Evolutionary conservation across 208 protist species (phyloP).

Genomic region (Entamoeba moshkovskii): DNA sequence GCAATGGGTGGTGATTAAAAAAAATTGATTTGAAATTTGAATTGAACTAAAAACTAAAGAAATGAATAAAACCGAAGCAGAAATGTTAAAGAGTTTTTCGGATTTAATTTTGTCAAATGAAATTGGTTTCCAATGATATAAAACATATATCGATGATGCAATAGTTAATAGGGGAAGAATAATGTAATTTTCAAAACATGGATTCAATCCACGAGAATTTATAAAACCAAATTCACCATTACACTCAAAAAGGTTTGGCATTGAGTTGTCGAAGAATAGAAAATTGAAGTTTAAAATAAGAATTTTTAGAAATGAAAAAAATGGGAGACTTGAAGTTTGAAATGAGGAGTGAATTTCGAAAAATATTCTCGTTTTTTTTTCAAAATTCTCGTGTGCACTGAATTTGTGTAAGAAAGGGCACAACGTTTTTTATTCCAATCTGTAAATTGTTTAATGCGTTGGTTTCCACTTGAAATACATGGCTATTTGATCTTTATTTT

Average conservation of each 20-base stretch:
- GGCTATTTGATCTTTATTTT: too few relatives aligned
- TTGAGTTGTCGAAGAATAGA: too few relatives aligned
- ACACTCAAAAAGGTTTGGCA: not conserved
- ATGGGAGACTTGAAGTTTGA: too few relatives aligned
- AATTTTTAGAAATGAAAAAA: too few relatives aligned
- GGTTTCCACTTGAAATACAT: too few relatives aligned
- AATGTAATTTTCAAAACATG: slow-evolving; percentile 2
- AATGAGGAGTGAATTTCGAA: too few relatives aligned
- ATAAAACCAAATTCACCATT: not conserved
- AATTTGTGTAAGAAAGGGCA: too few relatives aligned
- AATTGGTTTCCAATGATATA: not conserved
- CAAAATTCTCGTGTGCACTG: too few relatives aligned
- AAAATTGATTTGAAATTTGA: not conserved
- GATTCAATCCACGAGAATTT: not conserved
- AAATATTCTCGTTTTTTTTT: too few relatives aligned
- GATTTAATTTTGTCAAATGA: not conserved
- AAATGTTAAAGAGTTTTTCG: not conserved
- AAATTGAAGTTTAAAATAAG: too few relatives aligned
- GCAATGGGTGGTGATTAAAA: not conserved
- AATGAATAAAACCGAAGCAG: not conserved
- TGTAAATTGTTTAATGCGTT: too few relatives aligned
- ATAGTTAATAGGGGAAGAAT: not conserved
- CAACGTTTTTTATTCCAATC: too few relatives aligned
- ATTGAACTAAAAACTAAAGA: not conserved
- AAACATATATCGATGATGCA: not conserved